phyloP scores from a whole-genome alignment of 2,329 filamentous ascomycete genomes.

The Pyricularia pennisetigena region DNA sequence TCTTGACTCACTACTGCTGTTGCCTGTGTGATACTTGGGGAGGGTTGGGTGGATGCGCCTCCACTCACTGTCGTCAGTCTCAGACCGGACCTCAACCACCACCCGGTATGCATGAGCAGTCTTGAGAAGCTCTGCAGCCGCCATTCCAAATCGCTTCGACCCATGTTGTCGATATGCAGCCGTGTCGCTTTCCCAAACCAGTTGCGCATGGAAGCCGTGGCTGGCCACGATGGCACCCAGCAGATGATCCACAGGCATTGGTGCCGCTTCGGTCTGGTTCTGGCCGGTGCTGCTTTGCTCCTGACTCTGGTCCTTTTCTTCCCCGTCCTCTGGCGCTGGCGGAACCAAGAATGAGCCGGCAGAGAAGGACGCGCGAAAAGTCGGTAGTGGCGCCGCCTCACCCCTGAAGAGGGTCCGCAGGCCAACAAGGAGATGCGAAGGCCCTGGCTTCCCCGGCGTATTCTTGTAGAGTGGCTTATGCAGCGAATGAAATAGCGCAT shows the following conservation, averaged over 20 bases:
- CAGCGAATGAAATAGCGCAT: constrained; percentile 53
- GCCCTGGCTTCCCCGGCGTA: constrained; percentile 31
- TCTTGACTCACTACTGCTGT: background rate
- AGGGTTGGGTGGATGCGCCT: background rate
- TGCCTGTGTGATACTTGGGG: background rate
- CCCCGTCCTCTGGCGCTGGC: constrained; percentile 8
- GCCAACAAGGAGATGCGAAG: constrained; percentile 37
- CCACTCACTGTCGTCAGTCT: background rate
- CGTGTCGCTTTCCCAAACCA: constrained; percentile 89
- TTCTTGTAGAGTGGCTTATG: constrained; percentile 44
- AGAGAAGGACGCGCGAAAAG: constrained; percentile 53
- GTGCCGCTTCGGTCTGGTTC: constrained; percentile 12
- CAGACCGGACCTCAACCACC: constrained; percentile 22
- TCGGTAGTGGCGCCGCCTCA: constrained; percentile 41
- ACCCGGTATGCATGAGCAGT: constrained; percentile 41
- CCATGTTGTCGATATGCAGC: constrained; percentile 70
- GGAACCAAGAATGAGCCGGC: constrained; percentile 41
- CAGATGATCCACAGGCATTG: constrained; percentile 28
- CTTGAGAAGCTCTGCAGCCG: constrained; percentile 63
- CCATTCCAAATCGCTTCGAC: constrained; percentile 71
- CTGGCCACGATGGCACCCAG: constrained; percentile 74
- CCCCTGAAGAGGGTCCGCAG: constrained; percentile 54
- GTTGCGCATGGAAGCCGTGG: constrained; percentile 80
- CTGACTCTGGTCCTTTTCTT: constrained; percentile 12
- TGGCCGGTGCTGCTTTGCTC: constrained; percentile 13